A percentile compares a stretch with the other conserved stretches of the same genome.
phyloP scores from a whole-genome alignment of 2,329 filamentous ascomycete species.

The Trichophaea hybrida region DNA sequence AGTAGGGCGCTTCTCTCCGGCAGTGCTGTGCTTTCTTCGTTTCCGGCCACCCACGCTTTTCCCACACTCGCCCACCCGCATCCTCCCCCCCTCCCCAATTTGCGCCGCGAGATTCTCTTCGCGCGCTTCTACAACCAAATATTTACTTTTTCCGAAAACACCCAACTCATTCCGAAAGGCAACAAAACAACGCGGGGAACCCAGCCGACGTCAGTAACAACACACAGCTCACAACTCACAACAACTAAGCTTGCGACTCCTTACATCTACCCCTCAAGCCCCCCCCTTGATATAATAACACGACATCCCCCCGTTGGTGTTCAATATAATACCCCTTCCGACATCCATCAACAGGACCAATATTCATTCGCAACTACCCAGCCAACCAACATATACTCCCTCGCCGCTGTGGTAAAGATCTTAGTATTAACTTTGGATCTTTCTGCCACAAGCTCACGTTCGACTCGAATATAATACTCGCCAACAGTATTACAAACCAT shows the following conservation, averaged over 20 bases:
- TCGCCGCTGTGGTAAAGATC: not conserved
- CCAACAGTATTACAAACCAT: not conserved
- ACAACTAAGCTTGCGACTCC: not conserved
- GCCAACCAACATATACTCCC: not conserved
- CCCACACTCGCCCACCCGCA: not conserved
- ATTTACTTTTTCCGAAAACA: slow-evolving; percentile 3
- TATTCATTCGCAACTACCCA: not conserved
- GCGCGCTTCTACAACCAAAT: not conserved
- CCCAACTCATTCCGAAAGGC: not conserved
- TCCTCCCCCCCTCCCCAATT: not conserved
- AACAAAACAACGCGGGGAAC: slow-evolving; percentile 1
- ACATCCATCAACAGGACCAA: not conserved
- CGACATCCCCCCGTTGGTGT: not conserved
- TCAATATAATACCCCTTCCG: not conserved
- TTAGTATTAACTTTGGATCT: not conserved
- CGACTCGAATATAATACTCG: not conserved
- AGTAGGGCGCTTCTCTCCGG: slow-evolving; percentile 1
- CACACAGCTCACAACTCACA: not conserved
- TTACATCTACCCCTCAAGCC: not conserved
- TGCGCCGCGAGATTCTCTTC: not conserved
- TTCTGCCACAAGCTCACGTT: no score
- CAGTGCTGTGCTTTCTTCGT: not conserved
- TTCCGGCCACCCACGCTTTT: not conserved
- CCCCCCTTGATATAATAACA: not conserved
- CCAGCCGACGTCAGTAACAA: slow-evolving; percentile 1